Conservation (phyloP, 192 early-diverging fungal species). For the Podila clonocystis region DNA sequence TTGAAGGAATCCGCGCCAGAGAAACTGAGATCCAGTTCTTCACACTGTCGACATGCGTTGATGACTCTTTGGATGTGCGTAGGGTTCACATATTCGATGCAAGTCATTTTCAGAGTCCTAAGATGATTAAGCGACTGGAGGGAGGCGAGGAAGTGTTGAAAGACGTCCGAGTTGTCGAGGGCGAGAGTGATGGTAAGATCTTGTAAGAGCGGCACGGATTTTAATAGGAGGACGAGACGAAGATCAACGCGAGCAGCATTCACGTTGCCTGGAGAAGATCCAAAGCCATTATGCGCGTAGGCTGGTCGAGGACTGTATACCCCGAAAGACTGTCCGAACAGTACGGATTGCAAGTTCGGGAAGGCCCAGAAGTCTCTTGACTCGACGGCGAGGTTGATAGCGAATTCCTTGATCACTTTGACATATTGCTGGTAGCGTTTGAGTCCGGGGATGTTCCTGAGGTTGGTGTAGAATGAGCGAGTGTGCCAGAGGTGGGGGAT, state of each 20-base stretch:
- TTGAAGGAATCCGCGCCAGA: constrained; percentile 20
- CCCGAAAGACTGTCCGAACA: constrained; percentile 1
- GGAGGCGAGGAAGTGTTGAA: constrained; percentile 13
- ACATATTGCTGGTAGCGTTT: constrained; percentile 16
- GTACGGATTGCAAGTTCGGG: constrained; percentile 15
- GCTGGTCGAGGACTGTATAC: background rate
- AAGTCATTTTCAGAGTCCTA: constrained; percentile 6
- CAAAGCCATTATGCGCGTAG: background rate
- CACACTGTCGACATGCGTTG: constrained; percentile 12
- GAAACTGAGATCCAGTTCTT: constrained; percentile 13
- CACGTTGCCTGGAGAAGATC: background rate
- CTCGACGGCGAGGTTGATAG: constrained; percentile 22
- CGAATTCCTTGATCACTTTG: constrained; percentile 17
- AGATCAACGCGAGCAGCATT: constrained; percentile 24
- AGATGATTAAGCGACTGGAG: constrained; percentile 9
- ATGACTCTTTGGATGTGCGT: constrained; percentile 20
- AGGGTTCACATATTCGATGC: constrained; percentile 19
- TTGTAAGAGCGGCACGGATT: constrained; percentile 16
- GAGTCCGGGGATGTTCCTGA: constrained; percentile 11
- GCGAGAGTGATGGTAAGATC: constrained; percentile 20
- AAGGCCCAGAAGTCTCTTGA: constrained; percentile 19
- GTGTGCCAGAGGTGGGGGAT: constrained; percentile 21
- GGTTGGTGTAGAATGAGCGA: constrained; percentile 15
- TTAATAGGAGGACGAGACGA: constrained; percentile 17
- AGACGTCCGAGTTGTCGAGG: constrained; percentile 23